Conservation (phyloP, 2,329 filamentous ascomycete genomes). For the Neonectria magnoliae region DNA sequence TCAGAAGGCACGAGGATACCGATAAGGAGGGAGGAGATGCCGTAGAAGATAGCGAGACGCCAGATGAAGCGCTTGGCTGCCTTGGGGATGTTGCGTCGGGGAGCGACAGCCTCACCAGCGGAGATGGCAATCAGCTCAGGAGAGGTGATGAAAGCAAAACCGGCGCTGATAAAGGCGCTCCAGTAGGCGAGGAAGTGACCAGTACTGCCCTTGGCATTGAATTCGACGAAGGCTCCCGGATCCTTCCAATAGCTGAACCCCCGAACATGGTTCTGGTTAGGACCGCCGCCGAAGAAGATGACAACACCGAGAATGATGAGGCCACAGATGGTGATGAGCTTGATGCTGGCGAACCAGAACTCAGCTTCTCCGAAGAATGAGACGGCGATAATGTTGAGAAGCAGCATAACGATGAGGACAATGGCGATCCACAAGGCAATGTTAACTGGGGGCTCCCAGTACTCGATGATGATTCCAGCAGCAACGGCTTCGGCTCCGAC, state of each 20-base stretch:
- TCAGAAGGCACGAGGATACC: constrained; percentile 73
- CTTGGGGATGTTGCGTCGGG: constrained; percentile 73
- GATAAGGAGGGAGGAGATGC: constrained; percentile 68
- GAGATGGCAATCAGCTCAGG: constrained; percentile 72
- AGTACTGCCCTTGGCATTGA: constrained; percentile 56
- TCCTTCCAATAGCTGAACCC: constrained; percentile 53
- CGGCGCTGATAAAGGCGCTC: constrained; percentile 65
- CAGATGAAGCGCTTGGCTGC: constrained; percentile 70
- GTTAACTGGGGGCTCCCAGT: constrained; percentile 65
- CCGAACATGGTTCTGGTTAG: constrained; percentile 56
- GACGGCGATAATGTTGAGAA: constrained; percentile 67
- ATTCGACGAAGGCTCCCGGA: constrained; percentile 59
- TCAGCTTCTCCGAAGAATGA: constrained; percentile 69
- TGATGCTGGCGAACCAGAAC: constrained; percentile 69
- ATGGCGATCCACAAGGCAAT: constrained; percentile 69
- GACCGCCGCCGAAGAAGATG: constrained; percentile 65
- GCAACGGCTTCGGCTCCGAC: constrained; percentile 68
- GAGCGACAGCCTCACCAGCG: constrained; percentile 72
- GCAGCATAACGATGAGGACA: constrained; percentile 62
- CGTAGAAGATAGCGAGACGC: constrained; percentile 72
- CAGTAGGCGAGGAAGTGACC: constrained; percentile 69
- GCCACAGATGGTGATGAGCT: constrained; percentile 67
- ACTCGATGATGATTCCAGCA: constrained; percentile 67
- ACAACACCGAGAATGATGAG: constrained; percentile 60
- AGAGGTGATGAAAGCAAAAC: constrained; percentile 70